A percentile compares a stretch with the other conserved stretches of the same genome.
Evolutionary conservation across 2,329 filamentous ascomycete species (phyloP).

Genomic region (Colletotrichum eremochloae): DNA sequence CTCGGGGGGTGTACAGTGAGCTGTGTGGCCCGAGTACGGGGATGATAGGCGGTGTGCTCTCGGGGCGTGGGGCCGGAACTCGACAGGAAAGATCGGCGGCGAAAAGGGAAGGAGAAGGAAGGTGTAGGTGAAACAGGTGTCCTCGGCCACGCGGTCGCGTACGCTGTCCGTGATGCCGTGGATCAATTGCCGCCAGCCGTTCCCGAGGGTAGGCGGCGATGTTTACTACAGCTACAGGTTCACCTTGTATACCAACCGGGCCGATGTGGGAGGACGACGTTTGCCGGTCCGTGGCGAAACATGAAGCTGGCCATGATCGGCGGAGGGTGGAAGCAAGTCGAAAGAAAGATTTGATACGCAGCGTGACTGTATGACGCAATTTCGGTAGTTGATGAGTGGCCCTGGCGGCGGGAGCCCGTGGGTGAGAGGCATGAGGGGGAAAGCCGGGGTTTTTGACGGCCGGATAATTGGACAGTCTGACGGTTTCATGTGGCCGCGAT

Average conservation of each 20-base stretch:
- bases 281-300: slow-evolving; percentile 22
- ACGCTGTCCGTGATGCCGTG: background rate
- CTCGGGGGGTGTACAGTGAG: background rate
- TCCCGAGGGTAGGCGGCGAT: background rate
- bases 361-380: slow-evolving; percentile 8
- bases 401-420: background rate
- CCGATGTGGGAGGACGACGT: background rate
- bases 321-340: background rate
- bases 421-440: too few relatives aligned
- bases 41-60: background rate
- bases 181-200: background rate
- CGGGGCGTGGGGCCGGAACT: background rate
- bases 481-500: slow-evolving; percentile 35
- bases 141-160: background rate
- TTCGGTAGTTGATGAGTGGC: slow-evolving; percentile 2
- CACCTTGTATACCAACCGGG: background rate
- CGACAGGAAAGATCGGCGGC: background rate
- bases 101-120: too few relatives aligned
- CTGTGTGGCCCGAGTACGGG: too few relatives aligned
- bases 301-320: slow-evolving; percentile 12
- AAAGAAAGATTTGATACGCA: background rate
- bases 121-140: background rate
- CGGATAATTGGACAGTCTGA: slow-evolving; percentile 22
- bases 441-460: slow-evolving; percentile 27
- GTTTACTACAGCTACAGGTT: too few relatives aligned